A percentile compares a stretch with the other conserved stretches of the same genome.
Conservation (phyloP, 768 basidiomycete species). For the Butyriboletus loyo region DNA sequence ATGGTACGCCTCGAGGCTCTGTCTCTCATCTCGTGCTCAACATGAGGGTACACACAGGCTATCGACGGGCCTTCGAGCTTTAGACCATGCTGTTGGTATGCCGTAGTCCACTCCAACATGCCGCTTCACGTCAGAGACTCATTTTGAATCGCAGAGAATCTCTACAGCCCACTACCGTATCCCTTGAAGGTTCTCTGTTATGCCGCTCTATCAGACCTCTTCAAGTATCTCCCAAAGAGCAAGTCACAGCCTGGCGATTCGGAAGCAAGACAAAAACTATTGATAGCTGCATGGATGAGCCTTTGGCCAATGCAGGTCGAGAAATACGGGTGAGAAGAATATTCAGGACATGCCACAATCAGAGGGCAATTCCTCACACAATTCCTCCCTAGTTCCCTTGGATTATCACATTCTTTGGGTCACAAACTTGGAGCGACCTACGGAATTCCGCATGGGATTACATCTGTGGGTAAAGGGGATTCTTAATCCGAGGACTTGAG, state of each 20-base stretch:
- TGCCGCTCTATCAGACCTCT: constrained; percentile 65
- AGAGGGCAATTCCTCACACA: not conserved
- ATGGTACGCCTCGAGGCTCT: constrained; percentile 44
- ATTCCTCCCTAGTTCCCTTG: constrained; percentile 47
- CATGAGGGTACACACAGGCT: constrained; percentile 44
- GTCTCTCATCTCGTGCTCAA: constrained; percentile 5
- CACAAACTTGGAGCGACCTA: constrained; percentile 73
- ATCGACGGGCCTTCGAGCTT: constrained; percentile 73
- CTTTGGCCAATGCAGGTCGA: constrained; percentile 63
- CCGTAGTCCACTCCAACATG: not conserved
- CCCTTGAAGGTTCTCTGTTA: constrained; percentile 66
- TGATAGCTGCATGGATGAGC: constrained; percentile 80
- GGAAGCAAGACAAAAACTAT: constrained; percentile 62
- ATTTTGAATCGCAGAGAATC: constrained; percentile 38
- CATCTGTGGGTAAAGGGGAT: constrained; percentile 51
- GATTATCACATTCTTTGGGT: constrained; percentile 73
- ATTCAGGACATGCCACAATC: not conserved
- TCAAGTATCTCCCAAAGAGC: constrained; percentile 66
- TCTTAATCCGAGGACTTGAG: constrained; percentile 6
- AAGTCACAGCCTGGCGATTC: constrained; percentile 57
- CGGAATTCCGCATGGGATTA: constrained; percentile 77
- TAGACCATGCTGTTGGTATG: constrained; percentile 77
- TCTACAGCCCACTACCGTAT: constrained; percentile 56
- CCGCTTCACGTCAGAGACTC: not conserved
- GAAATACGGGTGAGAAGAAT: constrained; percentile 45